Percentiles rank a stretch among this genome's conserved stretches.
phyloP scores from a whole-genome alignment of 305 asterid species.

The Fraxinus platypoda region DNA sequence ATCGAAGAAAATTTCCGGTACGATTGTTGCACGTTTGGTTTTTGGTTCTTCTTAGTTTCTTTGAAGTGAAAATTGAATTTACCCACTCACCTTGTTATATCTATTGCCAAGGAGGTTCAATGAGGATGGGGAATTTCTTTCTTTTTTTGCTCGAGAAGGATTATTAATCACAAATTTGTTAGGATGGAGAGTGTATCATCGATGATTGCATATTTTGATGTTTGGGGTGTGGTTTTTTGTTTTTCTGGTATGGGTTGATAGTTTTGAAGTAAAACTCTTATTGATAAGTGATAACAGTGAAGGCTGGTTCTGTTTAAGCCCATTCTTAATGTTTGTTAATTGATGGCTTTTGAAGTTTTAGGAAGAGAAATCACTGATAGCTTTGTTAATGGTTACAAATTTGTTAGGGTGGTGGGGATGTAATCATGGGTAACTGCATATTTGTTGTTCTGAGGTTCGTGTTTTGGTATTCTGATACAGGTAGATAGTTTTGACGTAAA shows the following conservation, averaged over 20 bases:
- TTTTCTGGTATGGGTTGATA: background rate
- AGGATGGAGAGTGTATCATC: background rate
- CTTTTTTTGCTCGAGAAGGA: background rate
- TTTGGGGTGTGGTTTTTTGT: background rate
- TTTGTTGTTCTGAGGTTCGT: background rate
- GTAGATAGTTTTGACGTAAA: background rate
- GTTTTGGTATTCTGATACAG: background rate
- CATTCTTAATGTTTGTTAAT: background rate
- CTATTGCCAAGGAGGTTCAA: background rate
- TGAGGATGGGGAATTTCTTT: slow-evolving; percentile 15
- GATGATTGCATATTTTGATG: background rate
- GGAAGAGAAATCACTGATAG: background rate
- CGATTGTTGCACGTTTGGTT: background rate
- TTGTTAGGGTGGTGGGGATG: background rate
- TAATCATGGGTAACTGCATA: background rate
- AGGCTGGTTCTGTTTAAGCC: background rate
- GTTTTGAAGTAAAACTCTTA: background rate
- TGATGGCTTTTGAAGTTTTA: background rate
- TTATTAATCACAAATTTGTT: background rate
- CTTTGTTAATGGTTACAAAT: background rate
- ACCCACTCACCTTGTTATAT: background rate
- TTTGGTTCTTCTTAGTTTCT: background rate
- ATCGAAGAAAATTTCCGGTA: background rate
- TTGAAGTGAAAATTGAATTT: background rate
- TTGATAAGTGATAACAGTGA: background rate